Percentiles rank a stretch among this genome's conserved stretches.
Evolutionary conservation across 148 eudicot species (phyloP).

Genomic region (Persicaria maculosa): DNA sequence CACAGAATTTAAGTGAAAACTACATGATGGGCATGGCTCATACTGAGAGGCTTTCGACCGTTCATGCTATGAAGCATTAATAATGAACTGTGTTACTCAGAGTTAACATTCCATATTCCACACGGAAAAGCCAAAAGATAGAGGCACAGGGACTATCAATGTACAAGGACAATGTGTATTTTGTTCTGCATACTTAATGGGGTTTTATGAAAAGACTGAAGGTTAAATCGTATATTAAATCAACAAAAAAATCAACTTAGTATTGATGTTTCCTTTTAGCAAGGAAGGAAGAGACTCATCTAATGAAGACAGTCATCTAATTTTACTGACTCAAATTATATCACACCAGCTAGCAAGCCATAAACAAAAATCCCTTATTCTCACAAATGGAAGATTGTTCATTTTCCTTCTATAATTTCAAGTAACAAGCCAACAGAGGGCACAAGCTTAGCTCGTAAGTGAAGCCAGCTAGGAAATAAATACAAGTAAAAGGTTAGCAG

Average conservation of each 20-base stretch:
- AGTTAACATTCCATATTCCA: neutral
- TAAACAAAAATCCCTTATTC: neutral
- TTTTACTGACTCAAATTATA: neutral
- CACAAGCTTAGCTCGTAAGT: neutral
- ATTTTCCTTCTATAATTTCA: neutral
- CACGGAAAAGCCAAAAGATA: neutral
- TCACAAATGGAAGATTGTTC: neutral
- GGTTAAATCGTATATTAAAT: neutral
- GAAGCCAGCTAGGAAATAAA: neutral
- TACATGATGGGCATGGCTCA: neutral
- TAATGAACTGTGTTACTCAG: neutral
- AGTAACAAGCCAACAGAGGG: neutral
- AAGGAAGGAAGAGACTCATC: neutral
- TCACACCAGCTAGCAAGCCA: neutral
- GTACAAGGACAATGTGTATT: neutral
- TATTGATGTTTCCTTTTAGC: neutral
- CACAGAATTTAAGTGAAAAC: neutral
- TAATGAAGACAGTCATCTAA: neutral
- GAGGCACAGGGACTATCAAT: neutral
- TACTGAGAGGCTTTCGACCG: neutral
- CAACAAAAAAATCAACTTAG: neutral
- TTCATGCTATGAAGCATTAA: neutral
- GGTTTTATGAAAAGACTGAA: neutral
- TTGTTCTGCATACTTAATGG: neutral
- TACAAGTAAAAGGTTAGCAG: neutral